Base-by-base conservation (phyloP, 371 early-diverging fungal species). In the Mortierella sp. region DNA sequence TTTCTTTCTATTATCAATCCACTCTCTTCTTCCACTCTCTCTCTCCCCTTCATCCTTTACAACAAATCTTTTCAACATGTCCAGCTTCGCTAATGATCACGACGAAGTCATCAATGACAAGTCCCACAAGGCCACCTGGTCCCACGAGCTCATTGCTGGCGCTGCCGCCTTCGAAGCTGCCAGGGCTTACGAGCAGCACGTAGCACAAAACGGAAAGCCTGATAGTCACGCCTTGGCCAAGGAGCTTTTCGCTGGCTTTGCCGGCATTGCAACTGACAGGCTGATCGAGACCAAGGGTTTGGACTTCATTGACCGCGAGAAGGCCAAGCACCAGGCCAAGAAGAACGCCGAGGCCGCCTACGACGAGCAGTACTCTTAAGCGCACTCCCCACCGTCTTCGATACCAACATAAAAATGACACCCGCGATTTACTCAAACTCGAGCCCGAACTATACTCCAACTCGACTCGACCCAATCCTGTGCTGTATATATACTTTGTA, bases 91-190 rank as follows among this genome's bases (percentile, higher is more conserved):
- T 68, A 39, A 78, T 67, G 66, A 83, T 83, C 84, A 85, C 74
- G 72, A 75, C 20, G 57, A 73, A 14, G 72, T 84, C 55, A 54
- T 64, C 45, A 22, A 47, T 45, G 65, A n/a, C 2, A 70, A 73
- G 51, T 32, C 73, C 37, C 86, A 87, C 75, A 73, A 87, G 79
- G 64, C 73, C 57, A 39, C 40, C 57, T 75, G 83, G 77, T 68
- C 84, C 60, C 88, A 89, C 58, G 88, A 91, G 69, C 63, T 91
- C 32, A 83, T 91, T 63, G 91, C 88, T 40, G 91, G 88, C 58
- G 91, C 91, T 35, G 91, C 87, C 54, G 90, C 88, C n/a, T 89
- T 86, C 47, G 87, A 88, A 37, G 91, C 91, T 30, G 86, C 88
- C 54, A 86, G 84, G 63, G 40, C 75, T n/a, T 84, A 84, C 72